Evolutionary conservation across 768 basidiomycete genomes (phyloP), one percentile per base, ranked within the genome.

Genomic region (Piloderma croceum): DNA sequence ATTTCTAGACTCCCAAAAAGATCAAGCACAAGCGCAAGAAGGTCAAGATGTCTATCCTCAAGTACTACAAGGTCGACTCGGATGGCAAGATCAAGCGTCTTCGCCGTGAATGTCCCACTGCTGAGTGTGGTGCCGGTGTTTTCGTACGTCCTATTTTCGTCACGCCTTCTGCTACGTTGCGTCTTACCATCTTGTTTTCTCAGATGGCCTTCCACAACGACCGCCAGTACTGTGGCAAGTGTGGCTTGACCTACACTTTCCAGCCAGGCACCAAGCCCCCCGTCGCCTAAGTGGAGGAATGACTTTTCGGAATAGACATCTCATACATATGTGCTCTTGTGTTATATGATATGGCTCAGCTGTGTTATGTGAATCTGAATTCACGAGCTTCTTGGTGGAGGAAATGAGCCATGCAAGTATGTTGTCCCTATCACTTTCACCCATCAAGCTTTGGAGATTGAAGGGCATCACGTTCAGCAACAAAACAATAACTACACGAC

Each of bases 21-120:
- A 82, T 96, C 80, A 98, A 96, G 84, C 93, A 94, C 77, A 96
- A 96, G 81, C 84, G 87, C 68, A 97, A 98, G 80, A 96, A 97
- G 78, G 90, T 94, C 76, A 98, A 97, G 85, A 97, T 99, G 91
- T 73, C 92, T 59, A 96, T 98, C 72, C 76, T 99, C 67, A 98
- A 98, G 73, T 99, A 96, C 79, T 99, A 97, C 77, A 94, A 96
- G 74, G 93, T 99, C 55, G 94, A 97, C 71, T 93, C 92, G 34
- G 94, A 98, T 56, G 96, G 94, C 65, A 97, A 96, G 73, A 93
- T 98, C 77, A 96, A 96, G 79, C 91, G 96, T 63, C 82, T 99
- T 46, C 82, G 94, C 60, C 90, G 96, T 53, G 94, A 98, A 66
- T 99, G 96, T 73, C 72, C 80, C 43, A 74, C 73, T 42, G 80